Conservation (phyloP, 257 asterid genomes). For the Echium plantagineum region DNA sequence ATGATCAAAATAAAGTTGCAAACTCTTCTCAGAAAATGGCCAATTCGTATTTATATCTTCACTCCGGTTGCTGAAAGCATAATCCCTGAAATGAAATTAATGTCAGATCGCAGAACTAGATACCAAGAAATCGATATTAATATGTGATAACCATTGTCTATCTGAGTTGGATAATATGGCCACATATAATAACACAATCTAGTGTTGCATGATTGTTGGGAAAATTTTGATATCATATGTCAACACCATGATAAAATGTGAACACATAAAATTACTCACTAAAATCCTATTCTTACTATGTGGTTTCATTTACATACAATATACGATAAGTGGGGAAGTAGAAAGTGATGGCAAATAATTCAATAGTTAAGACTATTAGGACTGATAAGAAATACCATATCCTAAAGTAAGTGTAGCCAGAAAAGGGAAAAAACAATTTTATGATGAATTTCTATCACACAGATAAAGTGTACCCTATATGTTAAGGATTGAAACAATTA, state of each 20-base stretch:
- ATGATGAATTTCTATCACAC: too few relatives aligned
- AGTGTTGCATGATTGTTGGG: neutral
- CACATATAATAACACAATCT: neutral
- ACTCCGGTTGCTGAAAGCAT: slow-evolving; percentile 46
- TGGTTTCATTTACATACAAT: neutral
- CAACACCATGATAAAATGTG: neutral
- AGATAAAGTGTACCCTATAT: neutral
- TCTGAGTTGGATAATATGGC: neutral
- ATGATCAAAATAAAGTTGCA: slow-evolving; percentile 64
- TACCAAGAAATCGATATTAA: neutral
- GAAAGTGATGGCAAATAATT: neutral
- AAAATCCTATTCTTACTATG: neutral
- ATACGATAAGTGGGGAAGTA: neutral
- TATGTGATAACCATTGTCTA: neutral
- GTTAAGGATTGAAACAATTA: neutral
- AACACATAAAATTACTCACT: neutral
- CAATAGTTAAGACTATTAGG: neutral
- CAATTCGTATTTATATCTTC: slow-evolving; percentile 62
- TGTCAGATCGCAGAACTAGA: neutral
- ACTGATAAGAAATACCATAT: neutral
- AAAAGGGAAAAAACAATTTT: too few relatives aligned
- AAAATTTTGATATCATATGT: neutral
- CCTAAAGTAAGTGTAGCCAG: neutral
- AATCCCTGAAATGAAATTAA: slow-evolving; percentile 47
- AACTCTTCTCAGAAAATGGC: slow-evolving; percentile 71